Evolutionary conservation across 2,329 filamentous ascomycete species (phyloP).

Genomic region (Nigrospora oryzae): DNA sequence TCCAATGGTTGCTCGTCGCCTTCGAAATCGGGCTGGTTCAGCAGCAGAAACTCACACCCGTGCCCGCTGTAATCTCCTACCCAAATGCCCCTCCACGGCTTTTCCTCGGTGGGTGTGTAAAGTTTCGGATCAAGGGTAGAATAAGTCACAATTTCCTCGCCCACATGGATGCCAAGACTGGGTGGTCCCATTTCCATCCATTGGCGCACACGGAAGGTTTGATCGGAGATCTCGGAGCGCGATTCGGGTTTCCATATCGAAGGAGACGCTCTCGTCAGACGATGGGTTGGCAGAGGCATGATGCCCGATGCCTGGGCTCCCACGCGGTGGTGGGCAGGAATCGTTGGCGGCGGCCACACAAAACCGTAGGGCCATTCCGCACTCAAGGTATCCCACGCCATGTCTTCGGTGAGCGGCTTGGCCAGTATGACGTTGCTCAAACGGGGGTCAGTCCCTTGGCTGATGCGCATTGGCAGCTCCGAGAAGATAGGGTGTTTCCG

Average conservation of each 20-base stretch:
- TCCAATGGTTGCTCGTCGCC: conserved; percentile 32
- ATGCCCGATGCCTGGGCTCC: conserved; percentile 19
- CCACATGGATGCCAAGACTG: conserved; percentile 38
- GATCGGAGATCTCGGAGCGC: conserved; percentile 57
- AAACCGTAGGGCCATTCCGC: conserved; percentile 34
- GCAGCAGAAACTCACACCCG: conserved; percentile 78
- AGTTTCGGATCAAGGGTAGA: conserved; percentile 61
- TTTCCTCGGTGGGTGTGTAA: conserved; percentile 74
- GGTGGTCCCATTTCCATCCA: conserved; percentile 60
- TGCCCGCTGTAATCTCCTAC: conserved; percentile 84
- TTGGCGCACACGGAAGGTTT: conserved; percentile 64
- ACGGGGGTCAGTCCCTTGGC: conserved; percentile 36
- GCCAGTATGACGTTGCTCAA: conserved; percentile 64
- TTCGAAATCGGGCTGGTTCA: conserved; percentile 63
- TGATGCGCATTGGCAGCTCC: conserved; percentile 45
- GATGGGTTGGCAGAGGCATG: conserved; percentile 8
- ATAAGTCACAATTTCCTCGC: conserved; percentile 52
- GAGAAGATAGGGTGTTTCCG: conserved; percentile 29
- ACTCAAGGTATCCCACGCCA: conserved; percentile 20
- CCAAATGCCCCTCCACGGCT: conserved; percentile 87
- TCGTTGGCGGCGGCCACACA: conserved; percentile 69
- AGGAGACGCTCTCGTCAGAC: conserved; percentile 11
- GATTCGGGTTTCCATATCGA: conserved; percentile 18
- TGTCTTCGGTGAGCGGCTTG: conserved; percentile 32
- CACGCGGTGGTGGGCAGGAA: conserved; percentile 55